A percentile compares a stretch with the other conserved stretches of the same genome.
phyloP scores from a whole-genome alignment of 495 filamentous ascomycete genomes.

The Aspergillus conjunctus region DNA sequence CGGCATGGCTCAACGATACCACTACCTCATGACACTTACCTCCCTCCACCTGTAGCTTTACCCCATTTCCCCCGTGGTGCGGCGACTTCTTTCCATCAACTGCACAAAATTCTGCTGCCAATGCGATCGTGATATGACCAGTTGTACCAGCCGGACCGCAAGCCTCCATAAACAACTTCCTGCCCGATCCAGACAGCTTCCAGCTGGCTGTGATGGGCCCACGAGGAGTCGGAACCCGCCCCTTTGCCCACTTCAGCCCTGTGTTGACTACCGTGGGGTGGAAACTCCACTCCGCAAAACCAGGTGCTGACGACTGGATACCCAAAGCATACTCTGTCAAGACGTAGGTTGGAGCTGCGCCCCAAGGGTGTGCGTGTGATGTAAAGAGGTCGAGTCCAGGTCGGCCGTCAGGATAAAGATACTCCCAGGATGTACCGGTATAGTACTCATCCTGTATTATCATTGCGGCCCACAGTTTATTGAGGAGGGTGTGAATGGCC shows the following conservation, averaged over 20 bases:
- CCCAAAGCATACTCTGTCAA: constrained; percentile 32
- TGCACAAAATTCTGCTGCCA: constrained; percentile 25
- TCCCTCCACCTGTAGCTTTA: not conserved
- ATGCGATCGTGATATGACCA: constrained; percentile 6
- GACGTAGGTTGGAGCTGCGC: constrained; percentile 40
- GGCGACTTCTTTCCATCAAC: constrained; percentile 58
- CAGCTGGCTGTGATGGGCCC: constrained; percentile 12
- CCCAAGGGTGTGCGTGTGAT: constrained; percentile 41
- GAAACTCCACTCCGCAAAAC: constrained; percentile 23
- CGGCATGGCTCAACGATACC: not conserved
- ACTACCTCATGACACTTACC: not conserved
- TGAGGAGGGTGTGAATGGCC: constrained; percentile 23
- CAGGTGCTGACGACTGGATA: constrained; percentile 12
- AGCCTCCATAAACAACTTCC: constrained; percentile 2
- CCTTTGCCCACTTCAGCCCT: constrained; percentile 20
- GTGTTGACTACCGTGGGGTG: constrained; percentile 22
- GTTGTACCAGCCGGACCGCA: constrained; percentile 8
- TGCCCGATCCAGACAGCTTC: not conserved
- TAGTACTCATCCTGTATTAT: constrained; percentile 32
- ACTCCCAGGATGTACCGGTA: constrained; percentile 43
- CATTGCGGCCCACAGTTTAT: constrained; percentile 39
- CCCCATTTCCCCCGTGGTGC: not conserved
- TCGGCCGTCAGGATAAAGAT: constrained; percentile 32
- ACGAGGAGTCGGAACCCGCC: constrained; percentile 15
- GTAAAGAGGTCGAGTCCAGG: constrained; percentile 42